Base-by-base conservation (phyloP, 192 early-diverging fungal species). In the Gonapodya sp. region DNA sequence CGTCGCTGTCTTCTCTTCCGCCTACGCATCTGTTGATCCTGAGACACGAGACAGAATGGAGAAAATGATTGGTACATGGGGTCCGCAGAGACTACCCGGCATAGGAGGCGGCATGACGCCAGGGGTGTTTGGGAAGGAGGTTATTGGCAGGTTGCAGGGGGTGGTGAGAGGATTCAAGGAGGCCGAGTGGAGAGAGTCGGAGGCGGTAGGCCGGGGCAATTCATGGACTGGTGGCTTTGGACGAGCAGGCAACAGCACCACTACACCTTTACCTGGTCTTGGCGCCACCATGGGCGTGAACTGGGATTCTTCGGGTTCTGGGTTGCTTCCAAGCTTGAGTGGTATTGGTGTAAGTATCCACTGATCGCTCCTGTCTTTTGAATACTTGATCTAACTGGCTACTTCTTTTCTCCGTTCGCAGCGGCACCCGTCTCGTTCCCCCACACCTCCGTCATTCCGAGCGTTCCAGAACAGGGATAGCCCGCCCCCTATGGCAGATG, bases 41-140 rank as follows among this genome's bases (percentile, higher is more conserved):
- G 81, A 85, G 33, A 92, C 94, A 73, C 88, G 87, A 85, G 81
- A 85, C 34, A 88, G 93, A 78, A 92, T 98, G 85, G 89, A 93
- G 78, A 89, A 91, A 36, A 87, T 97, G 0, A 83, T 97, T 36
- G 84, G 83, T 1, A 97, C 96, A 0, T 98, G 97, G 97, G 92
- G 91, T 82, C 73, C 35, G 24, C 78, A 81, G 34, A 34, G 31
- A 24, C 8, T 16, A 8, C 8, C 8, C 8, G 24, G 46, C 24
- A 24, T 8, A 64, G 46, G 46, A 64, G 24, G 24, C 24, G 8
- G 8, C 8, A 8, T 24, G 8, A 8, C 8, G 24, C 46, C 8
- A 24, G 24, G 8, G 8, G 46, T 64, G 8, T 64, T 64, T 64
- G 8, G 8, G 8, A 64, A 64, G 36, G 73, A 79, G 31, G 46